Percentiles rank a stretch among this genome's conserved stretches.
Conservation (phyloP, 768 basidiomycete species). For the Sporobolomyces pararoseus region DNA sequence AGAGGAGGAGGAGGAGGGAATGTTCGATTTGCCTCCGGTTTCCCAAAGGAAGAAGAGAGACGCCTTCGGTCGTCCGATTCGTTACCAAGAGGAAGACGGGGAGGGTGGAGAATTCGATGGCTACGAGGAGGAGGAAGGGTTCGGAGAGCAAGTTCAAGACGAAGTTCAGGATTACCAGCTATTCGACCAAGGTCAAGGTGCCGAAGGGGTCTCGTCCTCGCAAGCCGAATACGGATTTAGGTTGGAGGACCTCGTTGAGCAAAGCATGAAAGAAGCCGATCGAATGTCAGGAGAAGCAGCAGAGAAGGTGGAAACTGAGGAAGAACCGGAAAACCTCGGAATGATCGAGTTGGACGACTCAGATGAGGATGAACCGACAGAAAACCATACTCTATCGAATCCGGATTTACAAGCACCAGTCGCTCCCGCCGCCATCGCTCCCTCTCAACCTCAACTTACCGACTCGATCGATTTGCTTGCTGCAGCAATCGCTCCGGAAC, state of each 20-base stretch:
- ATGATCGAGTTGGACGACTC: constrained; percentile 15
- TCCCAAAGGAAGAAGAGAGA: constrained; percentile 6
- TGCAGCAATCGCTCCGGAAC: too few species aligned
- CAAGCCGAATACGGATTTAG: neutral
- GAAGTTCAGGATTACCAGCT: neutral
- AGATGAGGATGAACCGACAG: neutral
- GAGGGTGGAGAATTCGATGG: neutral
- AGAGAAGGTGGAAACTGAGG: neutral
- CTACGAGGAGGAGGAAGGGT: constrained; percentile 14
- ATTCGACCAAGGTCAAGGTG: neutral
- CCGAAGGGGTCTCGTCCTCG: too few species aligned
- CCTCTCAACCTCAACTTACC: too few species aligned
- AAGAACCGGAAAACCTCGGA: neutral
- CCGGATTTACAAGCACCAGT: neutral
- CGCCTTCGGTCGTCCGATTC: constrained; percentile 11
- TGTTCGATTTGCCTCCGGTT: neutral
- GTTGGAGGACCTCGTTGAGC: constrained; percentile 7
- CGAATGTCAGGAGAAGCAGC: neutral
- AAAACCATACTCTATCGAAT: too few species aligned
- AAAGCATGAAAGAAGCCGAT: neutral
- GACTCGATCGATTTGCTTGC: too few species aligned
- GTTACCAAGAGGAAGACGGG: neutral
- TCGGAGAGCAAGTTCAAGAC: neutral
- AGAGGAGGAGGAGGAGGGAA: neutral
- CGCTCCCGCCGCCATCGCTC: too few species aligned